Evolutionary conservation across 495 filamentous ascomycete genomes (phyloP).

Genomic region (Thozetella sp.): DNA sequence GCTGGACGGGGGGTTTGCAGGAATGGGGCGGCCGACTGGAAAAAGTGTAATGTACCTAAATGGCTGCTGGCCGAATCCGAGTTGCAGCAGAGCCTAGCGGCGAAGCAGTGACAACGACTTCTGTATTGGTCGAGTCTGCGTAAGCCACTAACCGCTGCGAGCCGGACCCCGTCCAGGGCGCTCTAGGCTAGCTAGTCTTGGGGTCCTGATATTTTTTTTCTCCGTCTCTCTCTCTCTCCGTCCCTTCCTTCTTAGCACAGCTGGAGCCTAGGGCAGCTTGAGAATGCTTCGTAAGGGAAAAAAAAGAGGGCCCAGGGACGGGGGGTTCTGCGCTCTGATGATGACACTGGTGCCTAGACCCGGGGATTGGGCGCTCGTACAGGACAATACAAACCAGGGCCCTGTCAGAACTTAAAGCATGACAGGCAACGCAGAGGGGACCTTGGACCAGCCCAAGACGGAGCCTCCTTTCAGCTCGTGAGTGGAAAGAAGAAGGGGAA

Average conservation of each 20-base stretch:
- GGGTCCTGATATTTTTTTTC: not conserved
- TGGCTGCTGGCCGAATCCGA: not conserved
- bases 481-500: not conserved
- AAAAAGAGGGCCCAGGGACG: not conserved
- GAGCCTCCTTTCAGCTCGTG: too few relatives aligned
- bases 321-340: not conserved
- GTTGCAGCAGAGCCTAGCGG: not conserved
- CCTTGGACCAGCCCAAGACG: too few relatives aligned
- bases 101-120: not conserved
- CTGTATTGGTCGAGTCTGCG: not conserved
- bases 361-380: too few relatives aligned
- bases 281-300: too few relatives aligned
- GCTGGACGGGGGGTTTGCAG: not conserved
- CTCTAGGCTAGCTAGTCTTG: not conserved
- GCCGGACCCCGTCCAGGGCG: not conserved
- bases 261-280: too few relatives aligned
- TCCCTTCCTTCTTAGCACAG: too few relatives aligned
- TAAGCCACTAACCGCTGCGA: slow-evolving; percentile 1
- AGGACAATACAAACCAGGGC: too few relatives aligned
- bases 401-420: too few relatives aligned
- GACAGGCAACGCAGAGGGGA: too few relatives aligned
- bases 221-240: not conserved
- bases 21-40: not conserved
- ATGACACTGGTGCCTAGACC: too few relatives aligned
- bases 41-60: not conserved